phyloP scores from a whole-genome alignment of 1,139 yeast species.

The Sugiyamaella novakii region DNA sequence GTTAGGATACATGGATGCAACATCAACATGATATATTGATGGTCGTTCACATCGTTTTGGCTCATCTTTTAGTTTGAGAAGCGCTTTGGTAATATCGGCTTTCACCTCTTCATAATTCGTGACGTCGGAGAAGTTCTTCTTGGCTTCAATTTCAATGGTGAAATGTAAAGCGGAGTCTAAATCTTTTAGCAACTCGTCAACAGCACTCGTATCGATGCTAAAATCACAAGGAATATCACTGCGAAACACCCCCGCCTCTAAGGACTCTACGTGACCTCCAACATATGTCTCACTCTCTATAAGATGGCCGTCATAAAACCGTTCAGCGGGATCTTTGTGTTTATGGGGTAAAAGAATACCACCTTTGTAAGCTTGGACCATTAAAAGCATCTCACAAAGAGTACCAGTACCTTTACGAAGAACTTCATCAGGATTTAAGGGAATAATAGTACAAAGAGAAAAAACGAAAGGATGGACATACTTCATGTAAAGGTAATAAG shows the following conservation, averaged over 20 bases:
- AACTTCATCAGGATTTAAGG: constrained; percentile 95
- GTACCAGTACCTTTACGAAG: constrained; percentile 98
- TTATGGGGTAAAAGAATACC: constrained; percentile 86
- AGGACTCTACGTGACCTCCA: constrained; percentile 97
- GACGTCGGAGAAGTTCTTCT: constrained; percentile 70
- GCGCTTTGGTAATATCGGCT: constrained; percentile 54
- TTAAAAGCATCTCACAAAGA: constrained; percentile 92
- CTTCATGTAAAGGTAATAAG: constrained; percentile 92
- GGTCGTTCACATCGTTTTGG: constrained; percentile 79
- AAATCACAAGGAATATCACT: constrained; percentile 81
- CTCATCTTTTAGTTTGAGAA: constrained; percentile 59
- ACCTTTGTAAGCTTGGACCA: constrained; percentile 91
- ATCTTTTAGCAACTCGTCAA: constrained; percentile 76
- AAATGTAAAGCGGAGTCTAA: constrained; percentile 77
- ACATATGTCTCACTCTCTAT: constrained; percentile 96
- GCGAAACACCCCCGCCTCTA: constrained; percentile 97
- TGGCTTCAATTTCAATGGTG: constrained; percentile 81
- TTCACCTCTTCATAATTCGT: constrained; percentile 77
- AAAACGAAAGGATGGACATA: constrained; percentile 97
- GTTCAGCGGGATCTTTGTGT: constrained; percentile 86
- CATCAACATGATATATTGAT: constrained; percentile 94
- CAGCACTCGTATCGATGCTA: constrained; percentile 74
- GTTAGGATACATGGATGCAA: constrained; percentile 99
- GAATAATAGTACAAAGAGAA: constrained; percentile 92
- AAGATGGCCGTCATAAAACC: constrained; percentile 92